Conservation (phyloP, 208 protist species). For the Leishmania braziliensis region DNA sequence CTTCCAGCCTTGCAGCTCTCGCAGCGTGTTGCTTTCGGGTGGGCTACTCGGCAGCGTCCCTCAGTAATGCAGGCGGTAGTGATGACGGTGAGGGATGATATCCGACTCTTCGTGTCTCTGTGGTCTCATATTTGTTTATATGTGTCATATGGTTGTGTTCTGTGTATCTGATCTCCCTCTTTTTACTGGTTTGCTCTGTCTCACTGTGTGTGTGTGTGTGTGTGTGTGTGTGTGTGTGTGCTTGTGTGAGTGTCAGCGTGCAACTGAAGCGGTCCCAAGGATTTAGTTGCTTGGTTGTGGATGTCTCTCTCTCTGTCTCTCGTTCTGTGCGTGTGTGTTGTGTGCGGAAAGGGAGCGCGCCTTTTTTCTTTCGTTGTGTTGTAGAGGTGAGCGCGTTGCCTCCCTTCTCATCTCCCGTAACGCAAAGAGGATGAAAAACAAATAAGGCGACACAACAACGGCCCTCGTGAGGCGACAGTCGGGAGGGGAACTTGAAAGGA, state of each 20-base stretch:
- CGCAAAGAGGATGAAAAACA: neutral
- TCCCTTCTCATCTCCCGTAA: conserved; percentile 1
- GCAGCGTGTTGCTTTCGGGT: neutral
- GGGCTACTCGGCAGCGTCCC: neutral
- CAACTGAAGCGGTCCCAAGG: too few relatives aligned
- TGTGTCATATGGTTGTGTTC: neutral
- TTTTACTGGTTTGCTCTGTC: neutral
- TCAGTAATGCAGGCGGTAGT: neutral
- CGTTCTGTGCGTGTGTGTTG: neutral
- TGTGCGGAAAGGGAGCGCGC: neutral
- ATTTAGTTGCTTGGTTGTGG: neutral
- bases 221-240: neutral
- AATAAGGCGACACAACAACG: neutral
- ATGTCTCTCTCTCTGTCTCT: neutral
- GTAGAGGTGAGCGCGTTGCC: neutral
- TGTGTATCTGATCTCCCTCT: too few relatives aligned
- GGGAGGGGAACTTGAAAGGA: neutral
- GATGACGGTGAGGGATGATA: neutral
- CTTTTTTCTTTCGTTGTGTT: neutral
- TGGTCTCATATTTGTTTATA: neutral
- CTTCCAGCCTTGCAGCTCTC: neutral
- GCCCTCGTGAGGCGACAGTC: neutral
- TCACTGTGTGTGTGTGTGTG: neutral
- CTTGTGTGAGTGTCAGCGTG: conserved; percentile 10
- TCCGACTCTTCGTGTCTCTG: neutral